Percentiles rank a stretch among this genome's conserved stretches.
phyloP scores from a whole-genome alignment of 495 filamentous ascomycete species.

The Aspergillus incahuasiensis region DNA sequence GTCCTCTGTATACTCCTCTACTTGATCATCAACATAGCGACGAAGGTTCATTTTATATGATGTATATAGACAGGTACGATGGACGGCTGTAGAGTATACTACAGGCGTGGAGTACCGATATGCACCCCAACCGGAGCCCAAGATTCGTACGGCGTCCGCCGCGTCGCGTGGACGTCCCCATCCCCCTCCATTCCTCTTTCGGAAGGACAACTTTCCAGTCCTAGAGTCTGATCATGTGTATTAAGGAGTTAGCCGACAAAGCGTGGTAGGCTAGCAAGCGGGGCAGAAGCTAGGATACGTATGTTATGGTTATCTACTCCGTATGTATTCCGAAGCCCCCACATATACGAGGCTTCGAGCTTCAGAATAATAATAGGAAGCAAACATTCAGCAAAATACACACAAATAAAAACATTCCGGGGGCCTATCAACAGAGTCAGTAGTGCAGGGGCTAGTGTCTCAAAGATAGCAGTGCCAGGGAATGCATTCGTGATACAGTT shows the following conservation, averaged over 20 bases:
- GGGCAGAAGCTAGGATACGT: not conserved
- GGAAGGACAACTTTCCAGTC: not conserved
- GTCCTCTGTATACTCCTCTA: no score
- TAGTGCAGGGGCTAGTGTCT: conserved; percentile 6
- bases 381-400: conserved; percentile 1
- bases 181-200: not conserved
- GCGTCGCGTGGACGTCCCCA: conserved; percentile 1
- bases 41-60: no score
- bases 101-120: not conserved
- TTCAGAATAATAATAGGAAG: not conserved
- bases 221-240: not conserved
- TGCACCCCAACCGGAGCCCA: not conserved
- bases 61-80: no score
- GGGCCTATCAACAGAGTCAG: not conserved
- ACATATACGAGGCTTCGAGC: not conserved
- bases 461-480: conserved; percentile 2
- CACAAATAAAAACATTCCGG: conserved; percentile 7
- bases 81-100: no score
- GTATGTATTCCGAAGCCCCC: not conserved
- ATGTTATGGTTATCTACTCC: not conserved
- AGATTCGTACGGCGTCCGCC: not conserved
- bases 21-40: no score
- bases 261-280: conserved; percentile 12
- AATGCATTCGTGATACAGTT: not conserved
- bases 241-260: not conserved